Percentiles rank a stretch among this genome's conserved stretches.
These are phyloP conservation scores for Phytopythium vexans DNA, from an alignment of 352 stramenopile species.

Conservation along the genomic window DNA sequence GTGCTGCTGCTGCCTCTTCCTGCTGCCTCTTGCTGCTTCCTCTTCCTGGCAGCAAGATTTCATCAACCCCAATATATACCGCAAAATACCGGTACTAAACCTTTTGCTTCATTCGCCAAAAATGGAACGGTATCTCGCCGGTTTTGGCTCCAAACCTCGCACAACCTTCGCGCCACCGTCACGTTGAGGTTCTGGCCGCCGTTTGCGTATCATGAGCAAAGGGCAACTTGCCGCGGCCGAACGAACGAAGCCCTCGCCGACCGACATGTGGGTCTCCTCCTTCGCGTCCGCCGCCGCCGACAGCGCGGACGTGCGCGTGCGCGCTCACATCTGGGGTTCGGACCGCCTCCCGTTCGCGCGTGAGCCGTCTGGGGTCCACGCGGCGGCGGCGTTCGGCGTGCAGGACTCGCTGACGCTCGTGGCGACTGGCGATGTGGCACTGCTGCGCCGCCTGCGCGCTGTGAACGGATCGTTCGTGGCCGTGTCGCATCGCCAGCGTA, in stretches of 20 bases:
- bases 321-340: slow-evolving; percentile 32
- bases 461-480: slow-evolving; percentile 55
- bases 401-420: slow-evolving; percentile 32
- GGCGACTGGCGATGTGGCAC: slow-evolving; percentile 30
- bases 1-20: neutral
- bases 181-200: no score
- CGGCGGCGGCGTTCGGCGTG: neutral
- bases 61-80: neutral
- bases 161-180: no score
- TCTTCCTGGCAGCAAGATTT: neutral
- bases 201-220: no score
- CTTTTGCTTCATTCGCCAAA: no score
- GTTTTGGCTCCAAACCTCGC: no score
- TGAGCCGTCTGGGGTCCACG: neutral
- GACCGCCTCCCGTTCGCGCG: neutral
- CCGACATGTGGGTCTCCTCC: slow-evolving; percentile 54
- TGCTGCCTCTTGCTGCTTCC: neutral
- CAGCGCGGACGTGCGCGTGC: slow-evolving; percentile 8
- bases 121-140: no score
- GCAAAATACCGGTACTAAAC: neutral
- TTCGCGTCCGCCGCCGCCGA: slow-evolving; percentile 22
- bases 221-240: no score
- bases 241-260: no score
- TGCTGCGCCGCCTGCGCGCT: slow-evolving; percentile 39
- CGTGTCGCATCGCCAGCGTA: slow-evolving; percentile 15